phyloP scores from a whole-genome alignment of 1,284 basidiomycete genomes.

The Porogramme epimiltina region DNA sequence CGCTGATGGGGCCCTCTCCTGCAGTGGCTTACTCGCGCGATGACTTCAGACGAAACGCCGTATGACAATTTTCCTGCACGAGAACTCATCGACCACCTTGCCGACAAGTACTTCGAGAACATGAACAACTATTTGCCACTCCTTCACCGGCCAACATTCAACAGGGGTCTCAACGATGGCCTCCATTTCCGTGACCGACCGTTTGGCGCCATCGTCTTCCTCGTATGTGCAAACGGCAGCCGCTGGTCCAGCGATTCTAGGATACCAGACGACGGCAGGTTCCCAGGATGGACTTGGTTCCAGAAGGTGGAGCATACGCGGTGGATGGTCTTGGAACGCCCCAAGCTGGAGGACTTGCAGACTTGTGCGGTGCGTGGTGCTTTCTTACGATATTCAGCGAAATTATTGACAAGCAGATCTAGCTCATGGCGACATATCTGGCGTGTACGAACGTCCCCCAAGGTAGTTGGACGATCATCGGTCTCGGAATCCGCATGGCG shows the following conservation, averaged over 20 bases:
- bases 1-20: too few relatives aligned
- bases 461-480: slow-evolving; percentile 70
- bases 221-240: slow-evolving; percentile 55
- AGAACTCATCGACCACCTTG: slow-evolving; percentile 34
- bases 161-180: slow-evolving; percentile 39
- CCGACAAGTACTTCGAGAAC: slow-evolving; percentile 50
- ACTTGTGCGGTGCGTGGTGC: slow-evolving; percentile 44
- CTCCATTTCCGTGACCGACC: slow-evolving; percentile 44
- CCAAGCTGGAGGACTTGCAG: slow-evolving; percentile 78
- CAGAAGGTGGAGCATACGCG: slow-evolving; percentile 59
- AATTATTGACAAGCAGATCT: not conserved
- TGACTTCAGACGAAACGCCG: not conserved
- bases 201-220: slow-evolving; percentile 51
- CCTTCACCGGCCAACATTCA: slow-evolving; percentile 53
- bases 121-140: slow-evolving; percentile 46
- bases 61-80: slow-evolving; percentile 6
- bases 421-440: slow-evolving; percentile 36
- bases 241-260: slow-evolving; percentile 55
- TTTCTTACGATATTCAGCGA: not conserved
- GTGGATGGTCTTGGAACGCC: slow-evolving; percentile 51
- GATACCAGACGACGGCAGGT: slow-evolving; percentile 53
- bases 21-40: too few relatives aligned
- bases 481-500: slow-evolving; percentile 69
- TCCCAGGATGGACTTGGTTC: slow-evolving; percentile 78
- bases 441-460: slow-evolving; percentile 67